Conservation (phyloP, 805 yeast species). For the Cyberlindnera suaveolens region DNA sequence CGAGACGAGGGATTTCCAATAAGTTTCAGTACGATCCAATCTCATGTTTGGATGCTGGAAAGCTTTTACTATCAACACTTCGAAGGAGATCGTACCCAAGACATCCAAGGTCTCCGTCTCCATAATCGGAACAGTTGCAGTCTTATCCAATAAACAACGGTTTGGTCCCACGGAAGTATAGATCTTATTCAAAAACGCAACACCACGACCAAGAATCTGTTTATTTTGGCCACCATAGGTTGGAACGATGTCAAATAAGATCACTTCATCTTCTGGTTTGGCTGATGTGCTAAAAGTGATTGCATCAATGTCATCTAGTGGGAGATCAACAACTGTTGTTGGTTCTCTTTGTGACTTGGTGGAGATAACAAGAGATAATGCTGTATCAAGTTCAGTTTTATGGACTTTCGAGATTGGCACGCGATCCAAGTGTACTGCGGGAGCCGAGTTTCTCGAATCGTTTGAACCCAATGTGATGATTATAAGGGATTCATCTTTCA, state of each 20-base stretch:
- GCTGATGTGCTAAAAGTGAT: constrained; percentile 59
- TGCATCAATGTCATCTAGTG: constrained; percentile 74
- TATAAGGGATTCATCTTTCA: constrained; percentile 61
- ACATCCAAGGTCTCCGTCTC: constrained; percentile 67
- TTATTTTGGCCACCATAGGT: constrained; percentile 56
- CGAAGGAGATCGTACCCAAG: constrained; percentile 74
- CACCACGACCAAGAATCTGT: constrained; percentile 74
- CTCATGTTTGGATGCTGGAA: constrained; percentile 66
- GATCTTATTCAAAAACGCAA: constrained; percentile 58
- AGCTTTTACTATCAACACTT: constrained; percentile 63
- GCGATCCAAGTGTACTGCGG: constrained; percentile 61
- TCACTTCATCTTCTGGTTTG: constrained; percentile 44
- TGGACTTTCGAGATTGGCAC: constrained; percentile 74
- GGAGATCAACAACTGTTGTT: constrained; percentile 66
- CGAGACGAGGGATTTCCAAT: constrained; percentile 85
- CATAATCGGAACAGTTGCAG: constrained; percentile 67
- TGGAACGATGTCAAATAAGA: constrained; percentile 85
- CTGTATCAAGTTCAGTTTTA: constrained; percentile 83
- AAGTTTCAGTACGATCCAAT: constrained; percentile 63
- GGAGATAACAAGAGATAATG: constrained; percentile 66
- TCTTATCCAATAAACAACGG: constrained; percentile 59
- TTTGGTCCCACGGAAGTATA: constrained; percentile 63
- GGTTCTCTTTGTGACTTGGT: constrained; percentile 30
- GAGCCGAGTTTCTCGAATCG: constrained; percentile 53
- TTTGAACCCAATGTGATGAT: constrained; percentile 83